A percentile compares a stretch with the other conserved stretches of the same genome.
phyloP scores from a whole-genome alignment of 768 basidiomycete species.

The Tylopilus cervinicoccineus region DNA sequence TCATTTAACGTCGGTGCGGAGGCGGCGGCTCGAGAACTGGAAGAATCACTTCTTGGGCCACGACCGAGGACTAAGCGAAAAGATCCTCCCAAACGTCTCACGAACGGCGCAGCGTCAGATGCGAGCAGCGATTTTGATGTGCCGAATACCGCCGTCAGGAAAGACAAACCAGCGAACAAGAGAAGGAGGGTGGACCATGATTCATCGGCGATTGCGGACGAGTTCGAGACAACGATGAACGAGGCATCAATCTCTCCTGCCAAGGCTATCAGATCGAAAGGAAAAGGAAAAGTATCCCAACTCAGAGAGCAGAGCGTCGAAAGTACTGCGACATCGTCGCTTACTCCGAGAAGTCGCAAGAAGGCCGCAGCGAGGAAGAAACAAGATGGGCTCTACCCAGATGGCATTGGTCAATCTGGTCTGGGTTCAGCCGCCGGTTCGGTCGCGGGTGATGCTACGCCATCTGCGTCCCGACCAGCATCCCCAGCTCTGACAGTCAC shows the following conservation, averaged over 20 bases:
- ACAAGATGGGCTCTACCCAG: conserved; percentile 45
- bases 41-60: conserved; percentile 49
- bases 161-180: conserved; percentile 49
- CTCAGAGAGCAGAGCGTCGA: conserved; percentile 58
- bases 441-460: conserved; percentile 66
- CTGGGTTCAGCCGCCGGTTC: conserved; percentile 46
- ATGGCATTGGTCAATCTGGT: conserved; percentile 47
- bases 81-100: conserved; percentile 47
- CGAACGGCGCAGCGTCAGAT: conserved; percentile 49
- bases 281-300: conserved; percentile 47
- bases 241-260: conserved; percentile 36
- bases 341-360: conserved; percentile 52
- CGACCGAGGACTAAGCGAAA: conserved; percentile 37
- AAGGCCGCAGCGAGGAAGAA: conserved; percentile 57
- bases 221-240: conserved; percentile 42
- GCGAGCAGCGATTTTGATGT: conserved; percentile 55
- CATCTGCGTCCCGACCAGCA: conserved; percentile 62
- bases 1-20: conserved; percentile 37
- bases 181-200: conserved; percentile 57
- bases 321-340: conserved; percentile 39
- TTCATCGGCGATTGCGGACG: conserved; percentile 39
- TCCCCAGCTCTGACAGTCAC: conserved; percentile 57
- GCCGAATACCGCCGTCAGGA: conserved; percentile 30
- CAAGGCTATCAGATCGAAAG: conserved; percentile 40
- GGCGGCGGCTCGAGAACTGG: conserved; percentile 55